phyloP scores from a whole-genome alignment of 768 basidiomycete species.

The Boletus rubescentipes region DNA sequence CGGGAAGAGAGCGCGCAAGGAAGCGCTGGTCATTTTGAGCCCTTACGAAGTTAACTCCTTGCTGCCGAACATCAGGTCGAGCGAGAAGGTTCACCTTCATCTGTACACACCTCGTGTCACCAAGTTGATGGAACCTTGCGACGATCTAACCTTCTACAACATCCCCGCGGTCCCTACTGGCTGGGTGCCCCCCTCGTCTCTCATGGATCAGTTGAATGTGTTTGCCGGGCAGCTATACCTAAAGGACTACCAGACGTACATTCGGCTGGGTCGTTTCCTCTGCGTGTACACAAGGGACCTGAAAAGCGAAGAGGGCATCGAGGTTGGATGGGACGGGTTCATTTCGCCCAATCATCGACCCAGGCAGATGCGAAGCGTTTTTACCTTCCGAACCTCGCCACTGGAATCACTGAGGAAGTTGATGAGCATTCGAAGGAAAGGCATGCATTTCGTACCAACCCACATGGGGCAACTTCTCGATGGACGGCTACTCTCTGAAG shows the following conservation, averaged over 20 bases:
- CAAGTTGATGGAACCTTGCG: conserved; percentile 35
- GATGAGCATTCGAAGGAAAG: conserved; percentile 38
- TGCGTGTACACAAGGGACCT: conserved; percentile 24
- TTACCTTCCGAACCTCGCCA: conserved; percentile 38
- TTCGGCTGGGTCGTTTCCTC: conserved; percentile 27
- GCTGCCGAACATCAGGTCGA: conserved; percentile 35
- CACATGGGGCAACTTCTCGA: conserved; percentile 43
- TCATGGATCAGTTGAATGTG: conserved; percentile 27
- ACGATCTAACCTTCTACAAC: conserved; percentile 27
- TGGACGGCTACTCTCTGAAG: conserved; percentile 21
- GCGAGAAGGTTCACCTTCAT: conserved; percentile 39
- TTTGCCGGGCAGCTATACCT: conserved; percentile 36
- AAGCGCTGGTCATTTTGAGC: conserved; percentile 40
- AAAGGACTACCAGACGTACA: conserved; percentile 27
- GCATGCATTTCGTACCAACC: conserved; percentile 36
- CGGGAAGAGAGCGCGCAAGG: not conserved
- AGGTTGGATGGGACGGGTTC: conserved; percentile 21
- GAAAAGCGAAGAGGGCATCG: not conserved
- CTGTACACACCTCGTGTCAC: conserved; percentile 41
- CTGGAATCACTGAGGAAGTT: conserved; percentile 25
- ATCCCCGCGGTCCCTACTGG: conserved; percentile 1
- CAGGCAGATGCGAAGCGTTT: not conserved
- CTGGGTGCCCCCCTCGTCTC: not conserved
- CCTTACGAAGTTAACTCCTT: conserved; percentile 40
- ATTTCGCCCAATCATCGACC: conserved; percentile 18